phyloP scores from a whole-genome alignment of 148 eudicot genomes.

The Silene latifolia region DNA sequence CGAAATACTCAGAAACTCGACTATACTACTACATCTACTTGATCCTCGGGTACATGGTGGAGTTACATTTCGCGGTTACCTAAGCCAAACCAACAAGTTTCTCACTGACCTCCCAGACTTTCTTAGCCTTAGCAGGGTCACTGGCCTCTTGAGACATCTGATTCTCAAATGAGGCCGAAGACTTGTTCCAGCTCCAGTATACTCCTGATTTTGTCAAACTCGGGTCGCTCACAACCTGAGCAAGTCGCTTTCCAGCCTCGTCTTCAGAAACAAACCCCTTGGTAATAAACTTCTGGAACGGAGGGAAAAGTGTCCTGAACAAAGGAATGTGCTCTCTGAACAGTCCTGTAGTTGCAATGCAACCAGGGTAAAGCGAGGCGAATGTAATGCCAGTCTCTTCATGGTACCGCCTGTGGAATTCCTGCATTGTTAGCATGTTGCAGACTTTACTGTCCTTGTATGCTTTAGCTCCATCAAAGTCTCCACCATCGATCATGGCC shows the following conservation, averaged over 20 bases:
- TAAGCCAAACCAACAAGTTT: conserved; percentile 63
- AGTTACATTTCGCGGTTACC: background rate
- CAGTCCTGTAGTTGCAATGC: conserved; percentile 86
- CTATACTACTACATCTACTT: background rate
- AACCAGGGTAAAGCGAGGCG: conserved; percentile 85
- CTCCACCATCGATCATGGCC: conserved; percentile 86
- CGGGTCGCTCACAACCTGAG: conserved; percentile 74
- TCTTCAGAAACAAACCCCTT: conserved; percentile 86
- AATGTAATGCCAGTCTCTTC: conserved; percentile 78
- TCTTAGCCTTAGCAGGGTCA: conserved; percentile 52
- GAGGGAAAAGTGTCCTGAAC: conserved; percentile 79
- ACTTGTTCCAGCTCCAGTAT: conserved; percentile 82
- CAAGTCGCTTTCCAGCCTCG: conserved; percentile 82
- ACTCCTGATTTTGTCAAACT: conserved; percentile 74
- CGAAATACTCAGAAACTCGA: conserved; percentile 2
- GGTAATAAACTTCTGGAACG: conserved; percentile 81
- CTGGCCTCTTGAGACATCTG: conserved; percentile 64
- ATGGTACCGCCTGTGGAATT: conserved; percentile 71
- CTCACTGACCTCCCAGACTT: conserved; percentile 71
- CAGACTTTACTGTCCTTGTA: conserved; percentile 94
- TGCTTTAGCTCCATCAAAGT: conserved; percentile 90
- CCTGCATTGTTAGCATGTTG: conserved; percentile 96
- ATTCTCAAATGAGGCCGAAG: conserved; percentile 61
- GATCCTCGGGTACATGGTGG: background rate
- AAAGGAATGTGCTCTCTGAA: conserved; percentile 79